A percentile compares a stretch with the other conserved stretches of the same genome.
These are phyloP conservation scores for Phytophthora aleatoria DNA, from an alignment of 352 stramenopile genomes.

Conservation along the genomic window DNA sequence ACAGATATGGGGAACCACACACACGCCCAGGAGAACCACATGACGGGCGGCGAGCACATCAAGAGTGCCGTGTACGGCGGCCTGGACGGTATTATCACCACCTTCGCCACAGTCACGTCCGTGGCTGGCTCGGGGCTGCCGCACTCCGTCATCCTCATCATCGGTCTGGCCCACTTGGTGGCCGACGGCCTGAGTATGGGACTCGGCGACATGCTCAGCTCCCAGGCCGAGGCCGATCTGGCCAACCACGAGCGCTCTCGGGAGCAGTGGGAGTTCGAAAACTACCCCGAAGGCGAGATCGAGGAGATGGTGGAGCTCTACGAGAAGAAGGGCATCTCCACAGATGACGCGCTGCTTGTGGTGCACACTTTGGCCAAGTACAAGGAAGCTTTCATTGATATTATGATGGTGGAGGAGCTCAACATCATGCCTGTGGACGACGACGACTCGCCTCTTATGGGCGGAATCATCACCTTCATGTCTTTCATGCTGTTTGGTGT, in stretches of 20 bases:
- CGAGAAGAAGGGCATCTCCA: conserved; percentile 89
- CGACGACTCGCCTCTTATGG: conserved; percentile 87
- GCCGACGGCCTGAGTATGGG: conserved; percentile 96
- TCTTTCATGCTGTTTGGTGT: conserved; percentile 93
- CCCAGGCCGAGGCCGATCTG: conserved; percentile 93
- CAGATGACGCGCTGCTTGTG: conserved; percentile 89
- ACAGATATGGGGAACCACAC: conserved; percentile 54
- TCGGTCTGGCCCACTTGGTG: conserved; percentile 95
- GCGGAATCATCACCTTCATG: conserved; percentile 89
- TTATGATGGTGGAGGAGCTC: conserved; percentile 98
- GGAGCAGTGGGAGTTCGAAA: conserved; percentile 96
- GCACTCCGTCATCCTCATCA: conserved; percentile 93
- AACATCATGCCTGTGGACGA: conserved; percentile 94
- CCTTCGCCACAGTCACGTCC: conserved; percentile 95
- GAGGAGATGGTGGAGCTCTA: conserved; percentile 98
- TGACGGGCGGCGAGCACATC: conserved; percentile 75
- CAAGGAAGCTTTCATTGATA: conserved; percentile 97
- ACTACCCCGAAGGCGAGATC: conserved; percentile 96
- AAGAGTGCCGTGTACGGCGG: conserved; percentile 94
- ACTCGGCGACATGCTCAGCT: conserved; percentile 94
- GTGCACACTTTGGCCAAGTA: conserved; percentile 96
- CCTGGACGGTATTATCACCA: conserved; percentile 97
- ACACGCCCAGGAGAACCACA: conserved; percentile 79
- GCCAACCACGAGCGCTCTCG: conserved; percentile 92
- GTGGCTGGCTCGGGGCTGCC: conserved; percentile 90